Evolutionary conservation across 2,329 filamentous ascomycete species (phyloP), one percentile per base, ranked within the genome.

Genomic region (Massarina eburnea): DNA sequence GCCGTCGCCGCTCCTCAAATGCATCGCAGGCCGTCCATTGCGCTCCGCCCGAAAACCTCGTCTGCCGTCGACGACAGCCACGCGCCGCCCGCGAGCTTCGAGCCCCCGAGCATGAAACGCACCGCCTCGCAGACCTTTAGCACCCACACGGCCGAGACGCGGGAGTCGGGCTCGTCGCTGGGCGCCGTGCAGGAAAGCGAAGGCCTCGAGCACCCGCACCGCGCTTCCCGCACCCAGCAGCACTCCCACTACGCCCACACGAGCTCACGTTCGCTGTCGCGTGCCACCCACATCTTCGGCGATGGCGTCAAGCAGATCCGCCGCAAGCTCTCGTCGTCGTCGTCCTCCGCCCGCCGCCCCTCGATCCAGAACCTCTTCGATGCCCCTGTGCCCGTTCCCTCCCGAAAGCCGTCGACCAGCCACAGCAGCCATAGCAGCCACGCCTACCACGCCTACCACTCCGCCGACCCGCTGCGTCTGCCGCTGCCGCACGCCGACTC

Each of bases 41-140:
- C 66, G 43, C 67, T 67, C 54, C 64, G 68, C 33, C 68, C 68
- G 36, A 70, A 69, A 55, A 70, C 68, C 17, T 68, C 66, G 39
- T 75, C 79, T 57, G 70, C 75, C 58, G 69, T 70, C 54, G 66
- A 72, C 66, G 60, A 71, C 54, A 70, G 44, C 46, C 55, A 33
- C 46, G 59, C 40, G 42, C 57, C 39, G 48, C 56, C 34, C 34
- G 14, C 26, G 18, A 26, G 41, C 29, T 43, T 49, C 48, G 37
- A 40, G 37, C 55, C 48, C 49, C 56, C 39, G 55, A 66, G 54
- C 45, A 67, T 70, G 66, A 70, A 71, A 51, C 55, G 63, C 21
- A 68, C 65, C 48, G 67, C 67, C 38, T 68, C 64, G 46, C 67
- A 71, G 59, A 69, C 66, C 22, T 70, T 70, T 55, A 58, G 51